Evolutionary conservation across 306 rosid species (phyloP).

Genomic region (Canavalia gladiata): DNA sequence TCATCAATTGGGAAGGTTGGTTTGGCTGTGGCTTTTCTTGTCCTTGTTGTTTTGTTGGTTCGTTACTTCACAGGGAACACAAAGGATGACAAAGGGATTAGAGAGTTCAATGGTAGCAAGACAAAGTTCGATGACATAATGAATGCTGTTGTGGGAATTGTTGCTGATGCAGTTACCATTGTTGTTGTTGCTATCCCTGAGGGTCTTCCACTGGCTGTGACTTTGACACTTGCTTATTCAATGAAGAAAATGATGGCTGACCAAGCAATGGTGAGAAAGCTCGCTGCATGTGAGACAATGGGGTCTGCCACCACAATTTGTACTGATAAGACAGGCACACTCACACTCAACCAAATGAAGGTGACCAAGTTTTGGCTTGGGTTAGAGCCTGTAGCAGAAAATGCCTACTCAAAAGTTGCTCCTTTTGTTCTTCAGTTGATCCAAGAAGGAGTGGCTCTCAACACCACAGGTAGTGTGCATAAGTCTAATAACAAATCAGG

Average conservation of each 20-base stretch:
- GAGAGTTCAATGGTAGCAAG: slow-evolving; percentile 44
- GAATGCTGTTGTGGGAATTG: slow-evolving; percentile 48
- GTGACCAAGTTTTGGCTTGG: slow-evolving; percentile 56
- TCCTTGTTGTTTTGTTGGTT: slow-evolving; percentile 47
- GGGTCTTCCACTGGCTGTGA: slow-evolving; percentile 54
- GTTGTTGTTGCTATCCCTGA: slow-evolving; percentile 58
- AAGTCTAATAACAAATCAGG: slow-evolving; percentile 13
- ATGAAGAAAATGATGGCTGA: slow-evolving; percentile 63
- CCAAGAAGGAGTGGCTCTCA: slow-evolving; percentile 53
- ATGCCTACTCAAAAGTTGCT: slow-evolving; percentile 20
- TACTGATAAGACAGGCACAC: slow-evolving; percentile 55
- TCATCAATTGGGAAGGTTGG: slow-evolving; percentile 53
- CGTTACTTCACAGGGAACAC: slow-evolving; percentile 56
- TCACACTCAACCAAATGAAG: slow-evolving; percentile 54
- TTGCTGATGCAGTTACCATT: slow-evolving; percentile 55
- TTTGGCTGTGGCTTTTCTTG: slow-evolving; percentile 49
- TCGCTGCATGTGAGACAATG: slow-evolving; percentile 56
- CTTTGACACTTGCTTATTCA: slow-evolving; percentile 54
- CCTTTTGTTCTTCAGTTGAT: slow-evolving; percentile 46
- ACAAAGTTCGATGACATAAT: slow-evolving; percentile 46
- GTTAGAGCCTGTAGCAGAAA: slow-evolving; percentile 14
- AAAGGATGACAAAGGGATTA: slow-evolving; percentile 35
- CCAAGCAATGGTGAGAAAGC: slow-evolving; percentile 56
- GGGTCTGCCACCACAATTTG: slow-evolving; percentile 56
- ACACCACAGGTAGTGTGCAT: slow-evolving; percentile 47